Percentiles rank a stretch among this genome's conserved stretches.
phyloP scores from a whole-genome alignment of 2,329 filamentous ascomycete genomes.

The Sporothrix schenckii region DNA sequence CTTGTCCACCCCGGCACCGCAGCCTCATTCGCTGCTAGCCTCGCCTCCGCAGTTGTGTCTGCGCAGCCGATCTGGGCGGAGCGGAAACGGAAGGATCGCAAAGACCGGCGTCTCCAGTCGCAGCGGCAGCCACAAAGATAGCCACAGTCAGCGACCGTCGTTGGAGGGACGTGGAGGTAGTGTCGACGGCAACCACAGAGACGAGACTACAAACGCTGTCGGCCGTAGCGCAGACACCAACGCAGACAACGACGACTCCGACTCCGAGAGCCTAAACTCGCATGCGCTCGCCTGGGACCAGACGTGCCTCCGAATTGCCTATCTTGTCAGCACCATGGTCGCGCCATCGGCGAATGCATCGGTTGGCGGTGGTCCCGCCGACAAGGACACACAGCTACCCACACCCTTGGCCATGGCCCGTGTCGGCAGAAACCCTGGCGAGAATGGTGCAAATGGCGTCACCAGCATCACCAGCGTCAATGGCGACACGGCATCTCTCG shows the following conservation, averaged over 20 bases:
- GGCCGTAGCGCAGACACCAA: neutral
- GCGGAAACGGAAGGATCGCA: neutral
- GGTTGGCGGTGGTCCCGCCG: neutral
- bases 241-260: neutral
- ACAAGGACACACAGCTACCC: neutral
- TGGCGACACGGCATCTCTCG: neutral
- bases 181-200: neutral
- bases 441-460: neutral
- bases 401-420: neutral
- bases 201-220: neutral
- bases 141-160: slow-evolving; percentile 12
- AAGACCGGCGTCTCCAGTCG: neutral
- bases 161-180: slow-evolving; percentile 6
- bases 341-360: slow-evolving; percentile 25
- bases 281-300: slow-evolving; percentile 40
- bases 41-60: slow-evolving; percentile 18
- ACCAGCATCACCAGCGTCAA: neutral
- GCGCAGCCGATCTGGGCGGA: slow-evolving; percentile 16
- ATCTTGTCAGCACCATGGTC: slow-evolving; percentile 37
- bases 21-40: slow-evolving; percentile 29
- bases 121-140: slow-evolving; percentile 19
- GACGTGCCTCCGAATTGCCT: slow-evolving; percentile 37
- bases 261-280: slow-evolving; percentile 32
- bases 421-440: neutral
- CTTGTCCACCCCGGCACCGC: neutral